phyloP scores from a whole-genome alignment of 805 yeast species.

The Candida pseudofarinosa region DNA sequence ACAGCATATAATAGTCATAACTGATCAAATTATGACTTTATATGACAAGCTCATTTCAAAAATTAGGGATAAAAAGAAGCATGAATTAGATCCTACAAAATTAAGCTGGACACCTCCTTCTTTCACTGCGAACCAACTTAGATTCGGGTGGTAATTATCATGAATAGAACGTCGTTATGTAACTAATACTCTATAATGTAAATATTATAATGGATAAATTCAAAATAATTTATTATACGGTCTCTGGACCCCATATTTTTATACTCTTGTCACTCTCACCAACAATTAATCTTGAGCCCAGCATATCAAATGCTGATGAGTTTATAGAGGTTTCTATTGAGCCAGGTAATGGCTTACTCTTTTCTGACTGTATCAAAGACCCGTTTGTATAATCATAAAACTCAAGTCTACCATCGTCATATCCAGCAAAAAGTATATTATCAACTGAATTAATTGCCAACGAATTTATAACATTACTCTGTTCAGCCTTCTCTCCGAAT shows the following conservation, averaged over 20 bases:
- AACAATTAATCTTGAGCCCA: slow-evolving; percentile 77
- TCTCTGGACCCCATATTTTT: slow-evolving; percentile 55
- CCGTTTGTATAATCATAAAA: slow-evolving; percentile 80
- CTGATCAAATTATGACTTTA: slow-evolving; percentile 73
- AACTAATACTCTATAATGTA: background rate
- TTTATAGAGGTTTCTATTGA: slow-evolving; percentile 65
- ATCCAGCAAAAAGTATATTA: slow-evolving; percentile 69
- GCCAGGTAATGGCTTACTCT: slow-evolving; percentile 63
- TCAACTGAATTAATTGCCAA: slow-evolving; percentile 60
- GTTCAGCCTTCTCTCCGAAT: slow-evolving; percentile 42
- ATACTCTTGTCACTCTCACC: slow-evolving; percentile 90
- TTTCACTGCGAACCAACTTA: slow-evolving; percentile 89
- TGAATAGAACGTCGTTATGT: background rate
- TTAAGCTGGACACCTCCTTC: slow-evolving; percentile 94
- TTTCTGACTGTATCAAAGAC: slow-evolving; percentile 49
- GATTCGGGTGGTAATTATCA: slow-evolving; percentile 80
- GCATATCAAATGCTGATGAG: slow-evolving; percentile 69
- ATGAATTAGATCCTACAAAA: slow-evolving; percentile 66
- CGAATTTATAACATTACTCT: slow-evolving; percentile 59
- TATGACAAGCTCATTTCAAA: slow-evolving; percentile 58
- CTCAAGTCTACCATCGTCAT: slow-evolving; percentile 74
- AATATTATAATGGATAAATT: background rate
- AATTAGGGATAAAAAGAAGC: slow-evolving; percentile 64
- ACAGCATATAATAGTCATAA: slow-evolving; percentile 83
- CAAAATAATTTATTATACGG: slow-evolving; percentile 1